Evolutionary conservation across 2,329 filamentous ascomycete species (phyloP).

Genomic region (Colletotrichum gigasporum): DNA sequence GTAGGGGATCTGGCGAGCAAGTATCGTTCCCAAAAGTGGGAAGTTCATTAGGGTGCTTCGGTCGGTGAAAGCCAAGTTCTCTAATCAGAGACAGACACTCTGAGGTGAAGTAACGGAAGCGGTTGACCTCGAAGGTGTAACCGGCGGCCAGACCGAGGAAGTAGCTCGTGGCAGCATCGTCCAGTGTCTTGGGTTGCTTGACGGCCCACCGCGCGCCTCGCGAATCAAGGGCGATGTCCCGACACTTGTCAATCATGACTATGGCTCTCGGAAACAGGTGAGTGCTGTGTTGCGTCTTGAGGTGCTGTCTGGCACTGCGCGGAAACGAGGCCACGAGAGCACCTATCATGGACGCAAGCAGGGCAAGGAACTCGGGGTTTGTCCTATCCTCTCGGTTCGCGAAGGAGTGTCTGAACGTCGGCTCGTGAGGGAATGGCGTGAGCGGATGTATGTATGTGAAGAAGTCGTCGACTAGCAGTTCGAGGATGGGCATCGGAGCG

Average conservation of each 20-base stretch:
- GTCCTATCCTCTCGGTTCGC: conserved; percentile 72
- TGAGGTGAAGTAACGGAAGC: conserved; percentile 76
- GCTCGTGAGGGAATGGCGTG: conserved; percentile 81
- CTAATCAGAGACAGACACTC: conserved; percentile 76
- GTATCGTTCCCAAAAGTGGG: conserved; percentile 51
- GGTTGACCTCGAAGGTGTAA: conserved; percentile 74
- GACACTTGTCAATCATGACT: conserved; percentile 75
- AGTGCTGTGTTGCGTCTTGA: conserved; percentile 73
- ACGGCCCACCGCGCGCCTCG: conserved; percentile 64
- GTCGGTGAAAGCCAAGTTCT: conserved; percentile 72
- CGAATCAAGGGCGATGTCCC: conserved; percentile 73
- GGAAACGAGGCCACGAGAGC: conserved; percentile 80
- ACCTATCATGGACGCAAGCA: conserved; percentile 80
- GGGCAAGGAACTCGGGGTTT: conserved; percentile 73
- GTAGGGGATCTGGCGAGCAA: conserved; percentile 50
- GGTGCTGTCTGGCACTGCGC: conserved; percentile 73
- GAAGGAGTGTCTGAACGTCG: conserved; percentile 77
- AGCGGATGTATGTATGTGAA: conserved; percentile 85
- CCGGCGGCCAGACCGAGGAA: conserved; percentile 74
- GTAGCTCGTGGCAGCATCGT: conserved; percentile 77
- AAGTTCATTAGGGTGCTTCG: conserved; percentile 53
- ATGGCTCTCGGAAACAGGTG: conserved; percentile 75
- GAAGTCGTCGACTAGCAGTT: conserved; percentile 80
- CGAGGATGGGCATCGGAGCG: conserved; percentile 73
- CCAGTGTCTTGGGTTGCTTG: conserved; percentile 58